These are phyloP conservation scores for Alternaria angustiovoidea DNA, from an alignment of 2,329 filamentous ascomycete species.

Conservation along the genomic window DNA sequence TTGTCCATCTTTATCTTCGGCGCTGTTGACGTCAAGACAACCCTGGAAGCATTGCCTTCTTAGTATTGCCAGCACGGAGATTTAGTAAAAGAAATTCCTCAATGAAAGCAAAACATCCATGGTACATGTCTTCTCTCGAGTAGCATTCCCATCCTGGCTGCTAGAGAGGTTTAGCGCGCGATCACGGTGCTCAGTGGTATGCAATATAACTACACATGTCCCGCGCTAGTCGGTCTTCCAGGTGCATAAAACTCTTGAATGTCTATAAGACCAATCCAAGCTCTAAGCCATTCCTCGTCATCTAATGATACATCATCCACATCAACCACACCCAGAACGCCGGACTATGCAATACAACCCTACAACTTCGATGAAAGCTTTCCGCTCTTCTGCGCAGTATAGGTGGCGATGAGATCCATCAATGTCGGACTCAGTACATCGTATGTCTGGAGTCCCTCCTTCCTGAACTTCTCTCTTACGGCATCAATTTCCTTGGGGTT, in stretches of 20 bases:
- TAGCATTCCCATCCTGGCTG: background rate
- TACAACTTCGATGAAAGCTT: slow-evolving; percentile 37
- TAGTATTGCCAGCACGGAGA: too few relatives aligned
- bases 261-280: background rate
- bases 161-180: slow-evolving; percentile 7
- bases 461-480: slow-evolving; percentile 63
- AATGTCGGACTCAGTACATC: slow-evolving; percentile 68
- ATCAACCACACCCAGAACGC: background rate
- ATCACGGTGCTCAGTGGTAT: slow-evolving; percentile 17
- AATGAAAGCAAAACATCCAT: background rate
- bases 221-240: background rate
- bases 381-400: slow-evolving; percentile 60
- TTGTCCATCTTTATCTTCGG: background rate
- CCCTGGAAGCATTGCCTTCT: too few relatives aligned
- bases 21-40: background rate
- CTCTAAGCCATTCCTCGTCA: background rate
- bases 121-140: background rate
- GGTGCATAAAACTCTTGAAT: background rate
- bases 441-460: slow-evolving; percentile 67
- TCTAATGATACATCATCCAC: slow-evolving; percentile 7
- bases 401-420: slow-evolving; percentile 65
- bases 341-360: background rate
- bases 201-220: background rate
- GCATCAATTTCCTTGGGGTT: slow-evolving; percentile 63
- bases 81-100: background rate